Conservation (phyloP, 1,139 yeast genomes). For the Nakaseomyces kungkrabaensis region DNA sequence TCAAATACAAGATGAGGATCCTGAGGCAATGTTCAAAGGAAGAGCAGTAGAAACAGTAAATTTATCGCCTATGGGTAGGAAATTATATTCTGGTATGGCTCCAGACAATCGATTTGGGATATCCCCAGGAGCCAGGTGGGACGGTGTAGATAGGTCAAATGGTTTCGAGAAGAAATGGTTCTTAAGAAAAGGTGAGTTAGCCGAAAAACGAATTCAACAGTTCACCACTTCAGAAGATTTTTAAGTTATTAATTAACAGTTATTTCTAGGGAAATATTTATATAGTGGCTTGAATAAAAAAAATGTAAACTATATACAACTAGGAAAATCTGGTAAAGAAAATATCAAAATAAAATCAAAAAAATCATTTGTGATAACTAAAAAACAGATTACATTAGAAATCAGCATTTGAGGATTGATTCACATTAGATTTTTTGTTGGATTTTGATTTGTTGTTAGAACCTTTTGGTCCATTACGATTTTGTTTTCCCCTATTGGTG, state of each 20-base stretch:
- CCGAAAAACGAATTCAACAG: background rate
- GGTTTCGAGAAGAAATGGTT: slow-evolving; percentile 75
- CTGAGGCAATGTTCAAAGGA: slow-evolving; percentile 41
- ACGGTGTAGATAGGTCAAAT: slow-evolving; percentile 82
- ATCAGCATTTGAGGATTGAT: background rate
- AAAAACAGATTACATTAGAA: too few species aligned
- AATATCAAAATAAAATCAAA: background rate
- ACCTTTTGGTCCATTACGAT: background rate
- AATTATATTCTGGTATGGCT: slow-evolving; percentile 39
- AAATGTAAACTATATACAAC: too few species aligned
- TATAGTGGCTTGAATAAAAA: too few species aligned
- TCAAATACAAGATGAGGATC: slow-evolving; percentile 40
- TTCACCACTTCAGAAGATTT: slow-evolving; percentile 1
- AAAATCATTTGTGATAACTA: background rate
- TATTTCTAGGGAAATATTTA: too few species aligned
- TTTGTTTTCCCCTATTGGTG: background rate
- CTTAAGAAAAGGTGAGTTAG: slow-evolving; percentile 40
- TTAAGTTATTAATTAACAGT: background rate
- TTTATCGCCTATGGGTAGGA: slow-evolving; percentile 35
- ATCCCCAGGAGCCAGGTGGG: slow-evolving; percentile 81
- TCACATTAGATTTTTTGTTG: background rate
- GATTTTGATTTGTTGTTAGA: background rate
- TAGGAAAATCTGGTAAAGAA: too few species aligned
- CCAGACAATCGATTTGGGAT: slow-evolving; percentile 69
- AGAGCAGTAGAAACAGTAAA: slow-evolving; percentile 3